Evolutionary conservation across 257 asterid genomes (phyloP), one percentile per base, ranked within the genome.

Genomic region (Cordia subcordata): DNA sequence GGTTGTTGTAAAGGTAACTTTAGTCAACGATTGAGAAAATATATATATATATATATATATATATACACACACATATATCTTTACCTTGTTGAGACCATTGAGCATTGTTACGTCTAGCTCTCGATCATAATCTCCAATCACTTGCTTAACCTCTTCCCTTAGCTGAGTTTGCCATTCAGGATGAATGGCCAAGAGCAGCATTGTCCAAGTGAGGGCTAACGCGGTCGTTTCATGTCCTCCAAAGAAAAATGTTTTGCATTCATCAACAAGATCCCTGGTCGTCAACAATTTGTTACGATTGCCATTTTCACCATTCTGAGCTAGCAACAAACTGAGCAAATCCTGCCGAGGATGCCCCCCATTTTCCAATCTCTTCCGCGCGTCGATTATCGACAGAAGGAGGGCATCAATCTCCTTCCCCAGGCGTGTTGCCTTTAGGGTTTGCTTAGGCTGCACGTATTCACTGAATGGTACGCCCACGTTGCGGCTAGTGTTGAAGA

Each of bases 161-260:
- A 92, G 71, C 60, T 66, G 58, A 0, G 52, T 8, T 45, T 92
- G 98, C 98, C 98, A 92, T 39, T 77, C 72, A 0, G 91, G 86
- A 46, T 92, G 84, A 37, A 66, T 6, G 58, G 82, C 94, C 38
- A 92, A 80, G 49, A 83, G 80, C 54, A 92, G 79, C 74, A 88
- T 33, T 1, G 95, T 84, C 97, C 97, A 88, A 10, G 88, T 79
- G 61, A 92, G 79, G 15, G 84, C 80, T 63, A 92, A 39, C 16
- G 99, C 95, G 0, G 95, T 88, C 15, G 99, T 92, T 68, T 92
- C 99, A 14, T 88, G 96, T 0, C 98, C 96, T 0, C 72, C 98
- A 15, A 92, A 92, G 79, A 92, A 92, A 55, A 92, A 88, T 1
- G 98, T 88, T 74, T 92, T 92, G 82, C 98, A 84, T 38, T 92